Base-by-base conservation (phyloP, 257 asterid species). In the Nicotiana otophora region DNA sequence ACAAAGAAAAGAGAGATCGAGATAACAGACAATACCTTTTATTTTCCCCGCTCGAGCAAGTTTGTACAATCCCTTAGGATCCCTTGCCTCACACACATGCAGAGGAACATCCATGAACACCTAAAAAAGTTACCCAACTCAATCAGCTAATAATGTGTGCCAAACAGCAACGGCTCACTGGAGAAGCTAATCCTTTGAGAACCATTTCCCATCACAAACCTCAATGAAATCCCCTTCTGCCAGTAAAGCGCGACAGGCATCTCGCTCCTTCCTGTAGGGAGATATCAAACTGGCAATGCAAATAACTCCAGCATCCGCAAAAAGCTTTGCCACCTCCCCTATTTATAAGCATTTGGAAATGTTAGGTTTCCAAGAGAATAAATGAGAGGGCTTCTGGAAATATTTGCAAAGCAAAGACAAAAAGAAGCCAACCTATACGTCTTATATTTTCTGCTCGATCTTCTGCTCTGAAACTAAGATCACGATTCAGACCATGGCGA, bases 271-370 rank as follows among this genome's bases (percentile, higher is more conserved):
- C 87, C 93, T 89, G 85, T 93, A 96, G 81, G 99, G 99, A 15
- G 99, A 96, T 91, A 96, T 95, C 89, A 96, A 89, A 88, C 99
- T 93, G 61, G 98, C 99, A 80, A 96, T 95, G 89, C 98, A 94
- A 86, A 96, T 96, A 48, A 96, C 88, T 82, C 99, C 99, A 88
- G 98, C 93, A 90, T 96, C 99, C 20, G 98, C 93, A 86, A 96
- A 96, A 83, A 96, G 97, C 95, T 96, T 96, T 51, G 97, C 97
- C 67, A 95, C 99, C 91, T 96, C 99, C n/a, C 99, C 99, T 96
- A 86, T 55, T 34, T 58, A 65, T 30, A 42, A 66, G 67, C 64
- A 66, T 51, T 48, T 75, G 46, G 26, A 74, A 51, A 23, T 75
- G 46, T 75, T 51, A 75, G 53, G 16, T 75, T 74, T 75, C 63